phyloP scores from a whole-genome alignment of 352 stramenopile genomes.

The Plasmopara viticola region DNA sequence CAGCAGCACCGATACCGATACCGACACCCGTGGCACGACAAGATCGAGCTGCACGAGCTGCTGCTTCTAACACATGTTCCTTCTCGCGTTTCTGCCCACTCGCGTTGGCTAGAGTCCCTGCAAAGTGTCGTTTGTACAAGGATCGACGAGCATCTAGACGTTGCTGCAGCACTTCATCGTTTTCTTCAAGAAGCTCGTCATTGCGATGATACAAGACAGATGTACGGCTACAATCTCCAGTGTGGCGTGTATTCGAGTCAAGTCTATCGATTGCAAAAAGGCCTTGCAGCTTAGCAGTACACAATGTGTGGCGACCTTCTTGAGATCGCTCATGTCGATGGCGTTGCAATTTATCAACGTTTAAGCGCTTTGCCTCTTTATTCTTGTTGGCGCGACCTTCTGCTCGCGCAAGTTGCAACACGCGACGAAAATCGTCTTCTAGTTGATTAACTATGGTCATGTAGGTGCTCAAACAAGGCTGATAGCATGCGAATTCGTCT shows the following conservation, averaged over 20 bases:
- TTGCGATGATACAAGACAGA: conserved; percentile 9
- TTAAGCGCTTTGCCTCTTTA: conserved; percentile 4
- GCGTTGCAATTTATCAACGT: background rate
- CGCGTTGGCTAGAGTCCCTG: conserved; percentile 23
- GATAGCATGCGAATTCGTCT: background rate
- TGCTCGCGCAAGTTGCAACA: conserved; percentile 40
- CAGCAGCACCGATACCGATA: conserved; percentile 45
- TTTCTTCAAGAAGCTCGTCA: conserved; percentile 1
- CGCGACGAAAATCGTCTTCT: conserved; percentile 52
- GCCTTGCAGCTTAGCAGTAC: conserved; percentile 25
- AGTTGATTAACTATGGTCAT: conserved; percentile 25
- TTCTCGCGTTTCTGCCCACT: conserved; percentile 34
- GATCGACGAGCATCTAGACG: conserved; percentile 31
- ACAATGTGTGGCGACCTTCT: conserved; percentile 15
- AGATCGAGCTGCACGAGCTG: conserved; percentile 24
- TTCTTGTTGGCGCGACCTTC: conserved; percentile 14
- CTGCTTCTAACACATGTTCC: conserved; percentile 49
- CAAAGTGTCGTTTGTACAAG: conserved; percentile 49
- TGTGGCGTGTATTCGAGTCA: conserved; percentile 15
- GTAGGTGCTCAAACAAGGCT: background rate
- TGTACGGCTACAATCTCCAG: conserved; percentile 21
- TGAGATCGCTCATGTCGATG: conserved; percentile 27
- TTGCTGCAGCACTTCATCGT: conserved; percentile 22
- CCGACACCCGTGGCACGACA: conserved; percentile 24
- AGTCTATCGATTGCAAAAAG: conserved; percentile 33